Evolutionary conservation across 176 grass and related monocot genomes (phyloP).

Genomic region (Hsuehochloa calcarea): DNA sequence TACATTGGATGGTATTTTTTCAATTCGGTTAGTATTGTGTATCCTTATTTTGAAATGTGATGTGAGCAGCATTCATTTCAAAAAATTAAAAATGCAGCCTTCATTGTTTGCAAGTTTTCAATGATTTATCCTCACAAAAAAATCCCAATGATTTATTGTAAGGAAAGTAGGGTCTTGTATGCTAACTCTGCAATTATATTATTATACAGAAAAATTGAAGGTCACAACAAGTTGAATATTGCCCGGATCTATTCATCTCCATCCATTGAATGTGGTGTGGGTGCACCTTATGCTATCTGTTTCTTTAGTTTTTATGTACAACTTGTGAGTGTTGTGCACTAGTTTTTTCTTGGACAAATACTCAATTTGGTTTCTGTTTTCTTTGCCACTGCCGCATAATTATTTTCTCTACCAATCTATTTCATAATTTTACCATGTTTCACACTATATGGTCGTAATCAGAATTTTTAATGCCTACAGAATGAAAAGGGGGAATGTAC

Average conservation of each 20-base stretch:
- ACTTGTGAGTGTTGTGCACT: neutral
- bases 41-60: constrained; percentile 1
- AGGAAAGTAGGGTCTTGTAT: neutral
- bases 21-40: neutral
- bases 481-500: neutral
- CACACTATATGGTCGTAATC: neutral
- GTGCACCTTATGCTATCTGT: neutral
- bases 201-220: neutral
- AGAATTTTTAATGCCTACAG: neutral
- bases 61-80: neutral
- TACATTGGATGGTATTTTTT: neutral
- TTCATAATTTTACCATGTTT: neutral
- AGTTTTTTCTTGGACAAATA: neutral
- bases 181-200: neutral
- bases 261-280: neutral
- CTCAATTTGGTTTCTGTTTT: neutral
- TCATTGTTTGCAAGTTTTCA: neutral
- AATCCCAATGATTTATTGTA: neutral
- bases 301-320: neutral
- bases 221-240: neutral
- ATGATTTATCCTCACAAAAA: neutral
- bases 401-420: neutral
- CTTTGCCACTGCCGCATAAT: neutral
- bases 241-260: neutral
- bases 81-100: neutral